phyloP scores from a whole-genome alignment of 2,329 filamentous ascomycete genomes.

The Epichloe scottii region DNA sequence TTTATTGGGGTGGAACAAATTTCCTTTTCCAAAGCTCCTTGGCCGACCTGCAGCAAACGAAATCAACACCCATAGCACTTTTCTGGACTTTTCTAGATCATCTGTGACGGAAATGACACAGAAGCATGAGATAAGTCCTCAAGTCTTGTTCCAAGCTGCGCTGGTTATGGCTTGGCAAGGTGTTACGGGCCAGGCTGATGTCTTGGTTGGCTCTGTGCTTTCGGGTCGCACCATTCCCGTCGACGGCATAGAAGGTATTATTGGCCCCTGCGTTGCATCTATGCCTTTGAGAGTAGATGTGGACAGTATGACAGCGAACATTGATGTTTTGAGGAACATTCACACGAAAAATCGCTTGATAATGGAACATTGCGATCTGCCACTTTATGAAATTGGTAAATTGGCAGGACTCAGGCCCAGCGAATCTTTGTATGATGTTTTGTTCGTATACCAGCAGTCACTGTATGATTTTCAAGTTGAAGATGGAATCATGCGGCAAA shows the following conservation, averaged over 20 bases:
- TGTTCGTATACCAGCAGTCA: conserved; percentile 80
- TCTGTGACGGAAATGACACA: conserved; percentile 22
- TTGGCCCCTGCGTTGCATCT: conserved; percentile 70
- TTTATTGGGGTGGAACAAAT: conserved; percentile 43
- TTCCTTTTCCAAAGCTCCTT: conserved; percentile 40
- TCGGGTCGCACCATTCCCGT: conserved; percentile 71
- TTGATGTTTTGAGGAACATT: conserved; percentile 49
- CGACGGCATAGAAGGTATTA: conserved; percentile 53
- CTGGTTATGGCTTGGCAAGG: conserved; percentile 52
- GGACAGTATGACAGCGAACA: conserved; percentile 33
- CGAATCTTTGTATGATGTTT: conserved; percentile 56
- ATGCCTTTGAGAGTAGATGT: conserved; percentile 59
- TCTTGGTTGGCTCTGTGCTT: conserved; percentile 66
- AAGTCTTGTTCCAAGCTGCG: conserved; percentile 65
- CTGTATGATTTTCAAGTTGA: conserved; percentile 26
- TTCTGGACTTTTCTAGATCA: conserved; percentile 9
- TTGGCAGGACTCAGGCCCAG: conserved; percentile 40
- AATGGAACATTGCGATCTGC: conserved; percentile 49
- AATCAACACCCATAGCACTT: conserved; percentile 1
- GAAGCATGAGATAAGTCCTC: conserved; percentile 41
- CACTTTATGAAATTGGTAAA: conserved; percentile 58
- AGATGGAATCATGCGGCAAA: conserved; percentile 33
- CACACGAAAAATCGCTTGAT: conserved; percentile 54
- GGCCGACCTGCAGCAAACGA: conserved; percentile 7
- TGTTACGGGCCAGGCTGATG: conserved; percentile 51